Evolutionary conservation across 1,284 basidiomycete genomes (phyloP), one percentile per base, ranked within the genome.

Genomic region (Trichosporon asahii): DNA sequence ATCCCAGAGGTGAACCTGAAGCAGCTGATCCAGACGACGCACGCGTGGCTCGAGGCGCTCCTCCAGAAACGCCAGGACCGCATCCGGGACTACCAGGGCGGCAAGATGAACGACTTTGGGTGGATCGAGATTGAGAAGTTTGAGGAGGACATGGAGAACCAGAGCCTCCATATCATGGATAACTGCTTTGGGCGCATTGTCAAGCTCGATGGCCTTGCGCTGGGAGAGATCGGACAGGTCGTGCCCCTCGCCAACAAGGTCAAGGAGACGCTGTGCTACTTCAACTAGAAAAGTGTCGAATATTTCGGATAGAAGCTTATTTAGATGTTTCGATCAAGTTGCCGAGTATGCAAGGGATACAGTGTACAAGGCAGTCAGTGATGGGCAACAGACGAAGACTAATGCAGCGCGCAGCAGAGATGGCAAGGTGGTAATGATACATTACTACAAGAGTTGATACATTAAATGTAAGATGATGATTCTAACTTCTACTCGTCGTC

Each of bases 401-500:
- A 53, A n/a, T 21, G 49, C 49, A 53, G 23, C 49, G 25, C 9
- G 15, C 27, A 31, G 29, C 57, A 31, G 15, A 18, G 25, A 61
- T 5, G 29, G 11, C 40, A 44, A 44, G 40, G 40, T 44, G 18
- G 29, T 61, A 61, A 61, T 61, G 57, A 61, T 61, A 61, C 57
- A 61, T 60, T 60, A 60, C 29, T 31, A 61, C 57, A 61, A 31
- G 57, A n/a, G 57, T 31, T 61, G 27, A 61, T 61, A 61, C 57
- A 61, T 61, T 31, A n/a, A 9, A 60, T 60, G 55, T 31, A 31
- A 66, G 40, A 57, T 55, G 44, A 64, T 55, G 31, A n/a, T n/a
- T 46, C 60, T 67, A 44, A 25, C 11, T 60, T 61, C 15, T 87
- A 71, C 85, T 86, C 85, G 70, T 86, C 86, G 72, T 86, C 81